Conservation (phyloP, 2,329 filamentous ascomycete species). For the Raffaelea ambrosiae region DNA sequence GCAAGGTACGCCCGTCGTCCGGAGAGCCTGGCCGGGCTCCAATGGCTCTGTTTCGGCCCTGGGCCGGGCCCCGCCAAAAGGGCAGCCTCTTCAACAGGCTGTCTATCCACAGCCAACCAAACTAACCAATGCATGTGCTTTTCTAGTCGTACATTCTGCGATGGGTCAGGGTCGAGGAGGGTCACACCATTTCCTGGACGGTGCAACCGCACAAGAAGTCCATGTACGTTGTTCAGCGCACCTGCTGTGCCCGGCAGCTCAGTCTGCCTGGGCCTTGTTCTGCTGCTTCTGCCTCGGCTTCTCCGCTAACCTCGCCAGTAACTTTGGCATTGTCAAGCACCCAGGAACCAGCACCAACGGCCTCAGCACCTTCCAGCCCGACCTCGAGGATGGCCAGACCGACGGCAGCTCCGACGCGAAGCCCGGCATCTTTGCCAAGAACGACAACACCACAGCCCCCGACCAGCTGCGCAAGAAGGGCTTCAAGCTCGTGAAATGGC, state of each 20-base stretch:
- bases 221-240: too few species aligned
- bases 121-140: too few species aligned
- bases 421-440: conserved; percentile 40
- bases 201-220: conserved; percentile 97
- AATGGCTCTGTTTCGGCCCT: too few species aligned
- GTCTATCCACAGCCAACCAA: too few species aligned
- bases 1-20: conserved; percentile 57
- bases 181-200: conserved; percentile 94
- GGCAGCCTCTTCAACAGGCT: too few species aligned
- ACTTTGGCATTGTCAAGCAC: conserved; percentile 97
- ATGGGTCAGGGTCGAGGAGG: conserved; percentile 87
- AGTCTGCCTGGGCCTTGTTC: too few species aligned
- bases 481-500: conserved; percentile 69
- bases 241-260: too few species aligned
- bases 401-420: conserved; percentile 33
- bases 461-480: conserved; percentile 58
- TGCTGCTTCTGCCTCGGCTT: too few species aligned
- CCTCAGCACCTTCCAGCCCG: conserved; percentile 32
- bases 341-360: conserved; percentile 61
- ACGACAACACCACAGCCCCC: conserved; percentile 52
- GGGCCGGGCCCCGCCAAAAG: too few species aligned
- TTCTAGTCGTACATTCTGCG: conserved; percentile 89
- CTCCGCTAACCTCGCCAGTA: conserved; percentile 36
- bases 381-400: conserved; percentile 34
- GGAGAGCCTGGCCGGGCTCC: too few species aligned